A percentile compares a stretch with the other conserved stretches of the same genome.
phyloP scores from a whole-genome alignment of 495 filamentous ascomycete species.

The Melanomma pulvis-pyrius region DNA sequence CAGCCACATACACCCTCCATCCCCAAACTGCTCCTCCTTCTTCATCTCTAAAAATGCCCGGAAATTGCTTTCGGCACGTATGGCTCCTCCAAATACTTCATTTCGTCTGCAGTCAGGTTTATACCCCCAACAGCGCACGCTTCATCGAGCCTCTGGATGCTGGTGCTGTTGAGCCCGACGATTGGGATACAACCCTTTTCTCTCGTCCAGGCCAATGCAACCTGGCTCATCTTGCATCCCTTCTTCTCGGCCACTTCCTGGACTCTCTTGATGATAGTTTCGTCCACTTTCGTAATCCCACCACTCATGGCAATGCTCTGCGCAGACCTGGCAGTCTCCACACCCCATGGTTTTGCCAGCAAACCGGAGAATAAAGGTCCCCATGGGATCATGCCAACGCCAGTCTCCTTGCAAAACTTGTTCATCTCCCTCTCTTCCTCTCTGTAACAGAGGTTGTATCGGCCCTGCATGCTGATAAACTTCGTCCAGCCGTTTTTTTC shows the following conservation, averaged over 20 bases:
- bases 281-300: slow-evolving; percentile 14
- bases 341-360: slow-evolving; percentile 6
- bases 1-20: background rate
- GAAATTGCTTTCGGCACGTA: slow-evolving; percentile 33
- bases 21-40: background rate
- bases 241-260: slow-evolving; percentile 42
- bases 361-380: background rate
- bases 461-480: slow-evolving; percentile 62
- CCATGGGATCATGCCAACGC: slow-evolving; percentile 23
- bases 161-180: slow-evolving; percentile 34
- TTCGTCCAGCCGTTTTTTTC: slow-evolving; percentile 56
- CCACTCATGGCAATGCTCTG: background rate
- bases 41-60: background rate
- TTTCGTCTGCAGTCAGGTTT: slow-evolving; percentile 40
- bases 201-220: slow-evolving; percentile 39
- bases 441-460: slow-evolving; percentile 57
- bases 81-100: slow-evolving; percentile 43
- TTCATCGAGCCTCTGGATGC: slow-evolving; percentile 40
- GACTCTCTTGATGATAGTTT: slow-evolving; percentile 39
- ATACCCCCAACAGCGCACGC: slow-evolving; percentile 35
- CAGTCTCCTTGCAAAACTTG: slow-evolving; percentile 35
- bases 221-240: slow-evolving; percentile 41
- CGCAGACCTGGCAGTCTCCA: background rate
- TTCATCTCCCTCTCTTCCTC: slow-evolving; percentile 53
- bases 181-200: slow-evolving; percentile 39